phyloP scores from a whole-genome alignment of 805 yeast genomes.

The Metschnikowia shivogae region DNA sequence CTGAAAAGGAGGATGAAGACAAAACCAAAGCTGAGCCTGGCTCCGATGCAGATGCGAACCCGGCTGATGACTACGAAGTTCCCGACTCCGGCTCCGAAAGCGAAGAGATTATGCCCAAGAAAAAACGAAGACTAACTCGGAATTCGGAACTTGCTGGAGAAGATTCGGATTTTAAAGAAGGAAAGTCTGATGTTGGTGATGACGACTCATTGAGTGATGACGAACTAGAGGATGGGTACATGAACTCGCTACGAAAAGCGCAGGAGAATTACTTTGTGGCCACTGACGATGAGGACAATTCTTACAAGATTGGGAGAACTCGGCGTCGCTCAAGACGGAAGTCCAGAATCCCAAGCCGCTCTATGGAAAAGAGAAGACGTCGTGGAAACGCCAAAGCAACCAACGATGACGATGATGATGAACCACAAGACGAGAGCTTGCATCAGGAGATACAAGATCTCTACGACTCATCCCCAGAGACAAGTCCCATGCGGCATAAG shows the following conservation, averaged over 20 bases:
- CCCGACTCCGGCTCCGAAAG: constrained; percentile 10
- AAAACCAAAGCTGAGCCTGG: constrained; percentile 7
- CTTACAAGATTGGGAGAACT: constrained; percentile 19
- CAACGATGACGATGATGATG: constrained; percentile 17
- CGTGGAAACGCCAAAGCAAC: constrained; percentile 5
- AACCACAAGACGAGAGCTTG: constrained; percentile 35
- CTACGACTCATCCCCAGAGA: constrained; percentile 56
- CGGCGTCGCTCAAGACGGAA: constrained; percentile 18
- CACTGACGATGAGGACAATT: constrained; percentile 34
- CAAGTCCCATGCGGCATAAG: constrained; percentile 39
- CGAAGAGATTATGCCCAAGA: constrained; percentile 12
- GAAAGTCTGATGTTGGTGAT: constrained; percentile 10
- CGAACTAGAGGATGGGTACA: constrained; percentile 13
- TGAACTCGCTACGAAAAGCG: constrained; percentile 22
- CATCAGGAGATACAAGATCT: constrained; percentile 65
- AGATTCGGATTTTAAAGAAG: constrained; percentile 20
- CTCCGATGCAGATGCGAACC: constrained; percentile 5
- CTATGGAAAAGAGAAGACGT: constrained; percentile 16
- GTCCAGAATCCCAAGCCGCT: constrained; percentile 18
- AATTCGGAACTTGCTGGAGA: constrained; percentile 11
- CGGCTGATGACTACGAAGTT: constrained; percentile 9
- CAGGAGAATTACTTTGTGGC: constrained; percentile 33
- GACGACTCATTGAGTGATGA: constrained; percentile 11
- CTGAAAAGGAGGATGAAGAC: neutral
- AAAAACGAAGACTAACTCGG: constrained; percentile 9